phyloP scores from a whole-genome alignment of 2,329 filamentous ascomycete species.

The Raffaelea albimanens region DNA sequence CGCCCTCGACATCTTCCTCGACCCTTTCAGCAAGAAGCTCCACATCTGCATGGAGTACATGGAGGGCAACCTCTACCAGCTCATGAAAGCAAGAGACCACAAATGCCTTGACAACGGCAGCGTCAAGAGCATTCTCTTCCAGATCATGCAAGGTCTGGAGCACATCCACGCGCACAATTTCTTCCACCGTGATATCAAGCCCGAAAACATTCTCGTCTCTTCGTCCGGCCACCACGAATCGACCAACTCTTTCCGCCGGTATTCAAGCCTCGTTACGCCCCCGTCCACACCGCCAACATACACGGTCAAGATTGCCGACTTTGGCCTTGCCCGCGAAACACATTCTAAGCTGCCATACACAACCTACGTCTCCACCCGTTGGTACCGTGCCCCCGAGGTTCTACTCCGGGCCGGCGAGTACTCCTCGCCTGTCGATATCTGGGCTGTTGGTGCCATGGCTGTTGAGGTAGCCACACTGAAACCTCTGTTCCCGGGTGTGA shows the following conservation, averaged over 20 bases:
- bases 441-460: slow-evolving; percentile 97
- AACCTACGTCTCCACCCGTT: slow-evolving; percentile 94
- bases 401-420: slow-evolving; percentile 90
- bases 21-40: slow-evolving; percentile 89
- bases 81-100: slow-evolving; percentile 98
- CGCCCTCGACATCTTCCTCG: slow-evolving; percentile 94
- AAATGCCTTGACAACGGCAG: slow-evolving; percentile 82
- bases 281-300: slow-evolving; percentile 90
- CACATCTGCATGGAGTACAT: slow-evolving; percentile 99
- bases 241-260: slow-evolving; percentile 78
- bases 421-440: slow-evolving; percentile 95
- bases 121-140: slow-evolving; percentile 95
- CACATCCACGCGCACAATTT: slow-evolving; percentile 97
- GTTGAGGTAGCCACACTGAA: slow-evolving; percentile 96
- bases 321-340: slow-evolving; percentile 93
- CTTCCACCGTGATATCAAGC: slow-evolving; percentile 98
- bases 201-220: slow-evolving; percentile 95
- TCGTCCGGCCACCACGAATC: slow-evolving; percentile 78
- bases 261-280: slow-evolving; percentile 86
- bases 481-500: slow-evolving; percentile 91
- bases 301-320: slow-evolving; percentile 97
- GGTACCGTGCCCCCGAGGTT: slow-evolving; percentile 96
- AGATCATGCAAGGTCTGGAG: slow-evolving; percentile 92
- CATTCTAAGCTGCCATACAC: slow-evolving; percentile 95
- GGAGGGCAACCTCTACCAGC: slow-evolving; percentile 96